Percentiles rank a stretch among this genome's conserved stretches.
These are phyloP conservation scores for Penicillium brevicompactum DNA, from an alignment of 2,329 filamentous ascomycete species.

Conservation along the genomic window DNA sequence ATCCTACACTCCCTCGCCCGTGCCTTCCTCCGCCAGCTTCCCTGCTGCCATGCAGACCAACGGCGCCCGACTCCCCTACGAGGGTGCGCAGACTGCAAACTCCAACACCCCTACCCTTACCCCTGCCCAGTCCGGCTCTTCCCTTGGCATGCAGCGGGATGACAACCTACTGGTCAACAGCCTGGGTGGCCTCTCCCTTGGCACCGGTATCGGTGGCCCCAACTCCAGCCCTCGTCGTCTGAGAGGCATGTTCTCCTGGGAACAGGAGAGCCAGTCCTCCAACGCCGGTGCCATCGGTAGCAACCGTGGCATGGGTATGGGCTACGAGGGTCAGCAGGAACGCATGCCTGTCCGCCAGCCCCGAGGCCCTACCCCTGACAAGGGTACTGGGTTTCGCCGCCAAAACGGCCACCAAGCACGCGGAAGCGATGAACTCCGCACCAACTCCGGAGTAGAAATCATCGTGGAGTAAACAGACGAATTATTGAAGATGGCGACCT, in stretches of 20 bases:
- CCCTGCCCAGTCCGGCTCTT: slow-evolving; percentile 56
- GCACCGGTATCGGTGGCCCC: slow-evolving; percentile 48
- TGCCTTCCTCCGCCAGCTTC: slow-evolving; percentile 85
- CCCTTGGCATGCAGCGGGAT: slow-evolving; percentile 54
- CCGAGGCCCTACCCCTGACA: slow-evolving; percentile 62
- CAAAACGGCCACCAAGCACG: slow-evolving; percentile 65
- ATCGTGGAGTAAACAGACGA: slow-evolving; percentile 59
- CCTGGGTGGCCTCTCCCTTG: slow-evolving; percentile 62
- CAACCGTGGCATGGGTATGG: slow-evolving; percentile 63
- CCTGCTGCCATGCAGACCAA: slow-evolving; percentile 67
- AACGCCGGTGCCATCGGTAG: slow-evolving; percentile 63
- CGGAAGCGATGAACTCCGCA: slow-evolving; percentile 65
- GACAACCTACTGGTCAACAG: slow-evolving; percentile 65
- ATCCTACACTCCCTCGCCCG: slow-evolving; percentile 92
- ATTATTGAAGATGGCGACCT: slow-evolving; percentile 36
- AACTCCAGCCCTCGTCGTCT: slow-evolving; percentile 60
- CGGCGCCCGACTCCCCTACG: slow-evolving; percentile 63
- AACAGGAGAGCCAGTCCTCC: slow-evolving; percentile 52
- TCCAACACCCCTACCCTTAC: slow-evolving; percentile 69
- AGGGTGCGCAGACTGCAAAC: slow-evolving; percentile 58
- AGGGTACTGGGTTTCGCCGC: slow-evolving; percentile 59
- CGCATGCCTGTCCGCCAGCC: slow-evolving; percentile 63
- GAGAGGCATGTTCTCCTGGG: slow-evolving; percentile 64
- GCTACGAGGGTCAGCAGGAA: slow-evolving; percentile 57
- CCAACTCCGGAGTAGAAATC: slow-evolving; percentile 63